Base-by-base conservation (phyloP, 2,329 filamentous ascomycete species). In the Phialophora macrospora region DNA sequence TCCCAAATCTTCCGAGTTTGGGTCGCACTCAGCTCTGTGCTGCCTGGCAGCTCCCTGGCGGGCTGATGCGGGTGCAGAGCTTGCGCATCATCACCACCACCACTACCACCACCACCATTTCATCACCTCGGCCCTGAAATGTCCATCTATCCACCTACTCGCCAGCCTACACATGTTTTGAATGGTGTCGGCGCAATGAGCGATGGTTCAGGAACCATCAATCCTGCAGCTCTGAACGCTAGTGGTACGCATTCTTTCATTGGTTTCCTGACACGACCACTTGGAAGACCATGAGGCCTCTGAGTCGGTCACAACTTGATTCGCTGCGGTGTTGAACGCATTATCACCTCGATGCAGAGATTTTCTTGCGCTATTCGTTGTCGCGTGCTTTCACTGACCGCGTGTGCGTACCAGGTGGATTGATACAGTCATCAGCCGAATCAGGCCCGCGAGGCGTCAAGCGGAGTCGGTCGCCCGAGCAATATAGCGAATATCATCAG, bases 131-230 rank as follows among this genome's bases (percentile, higher is more conserved):
- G 60, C 51, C 67, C 62, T 66, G 67, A 69, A 63, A 72, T 72
- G 71, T 75, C 73, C 73, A 82, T 83, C 78, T 82, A 83, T 76
- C 78, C 79, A 74, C 76, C 80, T 62, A 64, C 74, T 72, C 79
- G 80, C 68, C 76, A 79, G 57, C 73, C 77, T 82, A 83, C 85
- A 77, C 82, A 84, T 78, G 84, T 86, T 79, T 85, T 88, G 79
- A 89, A 89, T 83, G 87, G 87, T 80, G 77, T 83, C 73, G 78
- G 66, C 68, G 65, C 69, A 65, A 72, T 80, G 67, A 82, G 84
- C 74, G 90, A 90, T 85, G 90, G 91, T 78, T 90, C 90, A 83
- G 91, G 90, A 77, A 96, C 92, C 77, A 95, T 96, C 84, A 92
- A 96, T 84, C 92, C 92, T 78, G 91, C 91, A 75, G 91, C 90